phyloP scores from a whole-genome alignment of 192 early-diverging fungal species.

The Podila minutissima region DNA sequence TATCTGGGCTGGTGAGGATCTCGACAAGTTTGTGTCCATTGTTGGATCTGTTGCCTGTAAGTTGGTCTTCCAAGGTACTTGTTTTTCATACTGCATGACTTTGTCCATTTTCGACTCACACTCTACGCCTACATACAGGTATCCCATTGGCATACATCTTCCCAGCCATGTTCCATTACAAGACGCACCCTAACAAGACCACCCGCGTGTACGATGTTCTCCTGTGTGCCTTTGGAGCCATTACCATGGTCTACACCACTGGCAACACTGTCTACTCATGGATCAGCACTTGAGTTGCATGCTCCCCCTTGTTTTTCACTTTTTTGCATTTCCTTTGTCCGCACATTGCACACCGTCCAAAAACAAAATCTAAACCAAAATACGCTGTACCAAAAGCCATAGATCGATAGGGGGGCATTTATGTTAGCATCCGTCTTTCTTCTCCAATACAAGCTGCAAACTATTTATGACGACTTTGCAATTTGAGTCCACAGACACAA shows the following conservation, averaged over 20 bases:
- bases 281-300: slow-evolving; percentile 17
- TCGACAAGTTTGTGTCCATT: slow-evolving; percentile 83
- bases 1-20: slow-evolving; percentile 77
- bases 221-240: slow-evolving; percentile 72
- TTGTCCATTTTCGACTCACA: background rate
- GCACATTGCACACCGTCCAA: too few relatives aligned
- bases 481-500: too few relatives aligned
- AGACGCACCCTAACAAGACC: slow-evolving; percentile 64
- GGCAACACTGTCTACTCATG: slow-evolving; percentile 76
- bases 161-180: slow-evolving; percentile 86
- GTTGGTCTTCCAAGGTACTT: background rate
- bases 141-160: slow-evolving; percentile 85
- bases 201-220: slow-evolving; percentile 65
- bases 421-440: too few relatives aligned
- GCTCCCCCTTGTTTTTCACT: background rate
- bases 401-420: too few relatives aligned
- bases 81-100: background rate
- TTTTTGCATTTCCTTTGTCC: background rate
- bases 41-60: slow-evolving; percentile 49
- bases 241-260: slow-evolving; percentile 85
- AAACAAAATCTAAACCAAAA: too few relatives aligned
- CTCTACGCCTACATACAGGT: slow-evolving; percentile 28
- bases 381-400: too few relatives aligned
- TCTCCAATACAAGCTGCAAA: too few relatives aligned
- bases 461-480: too few relatives aligned